Base-by-base conservation (phyloP, 768 basidiomycete genomes). In the Suillus sp. region DNA sequence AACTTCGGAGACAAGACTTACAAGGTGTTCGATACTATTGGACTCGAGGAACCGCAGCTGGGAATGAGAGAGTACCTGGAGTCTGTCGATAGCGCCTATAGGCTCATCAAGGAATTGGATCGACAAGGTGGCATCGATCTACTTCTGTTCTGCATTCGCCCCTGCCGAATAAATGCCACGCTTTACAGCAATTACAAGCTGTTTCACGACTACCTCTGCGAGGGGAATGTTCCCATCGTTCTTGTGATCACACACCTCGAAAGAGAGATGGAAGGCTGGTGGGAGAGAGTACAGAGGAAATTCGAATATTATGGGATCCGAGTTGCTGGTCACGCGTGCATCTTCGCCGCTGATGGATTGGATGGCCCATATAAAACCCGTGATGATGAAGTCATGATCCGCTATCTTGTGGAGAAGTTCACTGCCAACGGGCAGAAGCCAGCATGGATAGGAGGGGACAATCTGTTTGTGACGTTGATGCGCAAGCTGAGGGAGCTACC, bases 181-280 rank as follows among this genome's bases (percentile, higher is more conserved):
- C 63, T 68, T n/a, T 70, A 75, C 38, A 66, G 76, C 61, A 82
- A 82, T 61, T 82, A 78, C 68, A 68, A 69, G 13, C 69, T 81
- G 10, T 80, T 81, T 63, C 47, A 74, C 20, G 74, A 81, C 43
- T 70, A 79, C 37, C 71, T 82, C 18, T 82, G 81, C 56, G 68
- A 70, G 55, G 67, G 68, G 47, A 58, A 74, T 42, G 81, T 82
- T 13, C 81, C 81, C 10, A 75, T 78, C n/a, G 71, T 79, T 0
- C 59, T 82, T 32, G 76, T 76, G 40, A 65, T 82, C 56, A 81
- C 79, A 4, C 74, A 80, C 34, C 63, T 81, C 25, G 80, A 80
- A 66, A 74, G 75, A 54, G 70, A 77, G 30, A 77, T 77, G 76
- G 77, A 77, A 48, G 60, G 68, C 25, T 78, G 77, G 76, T 77